A percentile compares a stretch with the other conserved stretches of the same genome.
Conservation (phyloP, 2,329 filamentous ascomycete genomes). For the Podosphaera fusca region DNA sequence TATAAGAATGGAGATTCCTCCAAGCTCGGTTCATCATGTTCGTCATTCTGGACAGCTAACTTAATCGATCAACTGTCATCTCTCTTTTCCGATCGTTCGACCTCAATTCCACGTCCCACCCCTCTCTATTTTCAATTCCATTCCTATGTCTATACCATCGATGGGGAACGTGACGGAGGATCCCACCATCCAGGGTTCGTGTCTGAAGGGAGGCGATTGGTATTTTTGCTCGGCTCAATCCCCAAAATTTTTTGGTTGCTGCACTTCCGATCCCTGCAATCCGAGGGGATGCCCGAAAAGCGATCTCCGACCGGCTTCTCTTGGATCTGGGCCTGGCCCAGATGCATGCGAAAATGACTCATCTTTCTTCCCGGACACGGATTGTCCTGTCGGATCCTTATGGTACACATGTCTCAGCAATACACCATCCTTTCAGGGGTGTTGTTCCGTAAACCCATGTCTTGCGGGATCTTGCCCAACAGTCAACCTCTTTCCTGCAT, state of each 20-base stretch:
- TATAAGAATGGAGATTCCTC: no score
- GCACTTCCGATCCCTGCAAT: constrained; percentile 6
- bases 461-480: background rate
- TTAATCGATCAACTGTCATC: no score
- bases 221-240: constrained; percentile 6
- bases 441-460: constrained; percentile 5
- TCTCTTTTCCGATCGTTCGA: no score
- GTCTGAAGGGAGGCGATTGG: background rate
- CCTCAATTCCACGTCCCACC: no score
- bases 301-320: constrained; percentile 5
- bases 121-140: no score
- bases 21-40: no score
- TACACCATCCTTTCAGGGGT: constrained; percentile 6
- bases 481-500: no score
- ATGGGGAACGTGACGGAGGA: no score
- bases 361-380: constrained; percentile 6
- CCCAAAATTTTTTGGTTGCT: constrained; percentile 7
- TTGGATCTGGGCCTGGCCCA: constrained; percentile 3
- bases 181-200: no score
- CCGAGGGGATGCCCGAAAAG: constrained; percentile 3
- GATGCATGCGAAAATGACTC: constrained; percentile 2
- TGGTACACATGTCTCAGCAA: constrained; percentile 3
- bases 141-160: no score
- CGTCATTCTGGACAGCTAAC: no score
- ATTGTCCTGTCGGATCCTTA: constrained; percentile 4